phyloP scores from a whole-genome alignment of 2,329 filamentous ascomycete species.

The Penicillium crustosum region DNA sequence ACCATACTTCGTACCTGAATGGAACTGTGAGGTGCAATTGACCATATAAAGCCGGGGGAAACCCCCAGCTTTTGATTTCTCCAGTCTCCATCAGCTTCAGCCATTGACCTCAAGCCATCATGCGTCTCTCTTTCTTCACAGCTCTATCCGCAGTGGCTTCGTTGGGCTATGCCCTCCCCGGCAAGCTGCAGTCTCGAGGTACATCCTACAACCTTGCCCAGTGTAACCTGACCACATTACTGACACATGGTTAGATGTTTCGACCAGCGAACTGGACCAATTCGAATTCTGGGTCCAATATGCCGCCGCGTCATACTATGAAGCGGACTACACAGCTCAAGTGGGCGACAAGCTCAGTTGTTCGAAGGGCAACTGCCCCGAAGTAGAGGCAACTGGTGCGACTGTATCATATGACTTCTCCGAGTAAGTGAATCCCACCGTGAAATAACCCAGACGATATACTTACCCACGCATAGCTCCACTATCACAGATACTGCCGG shows the following conservation, averaged over 20 bases:
- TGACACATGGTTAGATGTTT: conserved; percentile 13
- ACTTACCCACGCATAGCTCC: conserved; percentile 7
- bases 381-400: conserved; percentile 38
- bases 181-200: conserved; percentile 16
- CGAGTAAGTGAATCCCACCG: conserved; percentile 34
- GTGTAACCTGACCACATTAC: background rate
- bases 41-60: conserved; percentile 1
- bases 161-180: conserved; percentile 12
- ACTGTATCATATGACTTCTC: conserved; percentile 48
- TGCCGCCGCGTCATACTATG: conserved; percentile 52
- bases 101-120: background rate
- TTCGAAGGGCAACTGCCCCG: conserved; percentile 45
- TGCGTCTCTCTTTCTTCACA: conserved; percentile 15
- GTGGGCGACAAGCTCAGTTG: conserved; percentile 46
- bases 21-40: background rate
- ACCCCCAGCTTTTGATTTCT: background rate
- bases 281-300: conserved; percentile 52
- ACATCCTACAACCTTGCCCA: background rate
- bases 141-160: conserved; percentile 11
- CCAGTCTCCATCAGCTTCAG: background rate
- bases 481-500: conserved; percentile 46
- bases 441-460: background rate
- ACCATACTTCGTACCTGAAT: background rate
- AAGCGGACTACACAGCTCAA: conserved; percentile 44
- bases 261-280: conserved; percentile 19